A percentile compares a stretch with the other conserved stretches of the same genome.
Evolutionary conservation across 495 filamentous ascomycete genomes (phyloP).

Genomic region (Aspergillus mulundensis): DNA sequence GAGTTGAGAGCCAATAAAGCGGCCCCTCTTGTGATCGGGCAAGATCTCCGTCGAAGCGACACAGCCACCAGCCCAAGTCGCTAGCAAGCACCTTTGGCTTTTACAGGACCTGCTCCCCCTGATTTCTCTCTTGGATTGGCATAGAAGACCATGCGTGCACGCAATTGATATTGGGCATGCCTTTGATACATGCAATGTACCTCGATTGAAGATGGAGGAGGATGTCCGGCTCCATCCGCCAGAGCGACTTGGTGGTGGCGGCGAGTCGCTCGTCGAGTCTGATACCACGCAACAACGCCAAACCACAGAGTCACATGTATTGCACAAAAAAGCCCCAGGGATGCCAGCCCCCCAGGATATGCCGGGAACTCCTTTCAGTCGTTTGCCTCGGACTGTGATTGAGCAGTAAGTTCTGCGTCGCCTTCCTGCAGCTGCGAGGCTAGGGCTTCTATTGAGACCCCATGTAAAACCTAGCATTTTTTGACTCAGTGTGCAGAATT

Average conservation of each 20-base stretch:
- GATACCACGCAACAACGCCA: slow-evolving; percentile 9
- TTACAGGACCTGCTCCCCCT: background rate
- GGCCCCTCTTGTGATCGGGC: slow-evolving; percentile 1
- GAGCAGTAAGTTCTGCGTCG: slow-evolving; percentile 22
- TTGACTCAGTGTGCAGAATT: slow-evolving; percentile 52
- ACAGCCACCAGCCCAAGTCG: slow-evolving; percentile 21
- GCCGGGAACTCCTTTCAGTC: slow-evolving; percentile 20
- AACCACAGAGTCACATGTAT: background rate
- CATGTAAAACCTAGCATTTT: background rate
- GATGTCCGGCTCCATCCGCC: slow-evolving; percentile 18
- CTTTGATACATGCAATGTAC: slow-evolving; percentile 18
- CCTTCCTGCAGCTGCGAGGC: background rate
- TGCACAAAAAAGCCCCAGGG: background rate
- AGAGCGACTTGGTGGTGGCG: slow-evolving; percentile 14
- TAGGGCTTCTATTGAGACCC: background rate
- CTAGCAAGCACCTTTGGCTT: background rate
- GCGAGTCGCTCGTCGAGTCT: slow-evolving; percentile 10
- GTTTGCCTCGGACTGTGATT: slow-evolving; percentile 27
- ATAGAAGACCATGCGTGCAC: slow-evolving; percentile 11
- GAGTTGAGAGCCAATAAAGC: slow-evolving; percentile 6
- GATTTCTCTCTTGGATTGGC: slow-evolving; percentile 3
- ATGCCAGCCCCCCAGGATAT: slow-evolving; percentile 7
- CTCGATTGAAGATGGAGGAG: slow-evolving; percentile 27
- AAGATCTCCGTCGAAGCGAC: slow-evolving; percentile 18
- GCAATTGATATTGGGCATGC: slow-evolving; percentile 18